Evolutionary conservation across 257 asterid species (phyloP).

Genomic region (Solanum phureja): DNA sequence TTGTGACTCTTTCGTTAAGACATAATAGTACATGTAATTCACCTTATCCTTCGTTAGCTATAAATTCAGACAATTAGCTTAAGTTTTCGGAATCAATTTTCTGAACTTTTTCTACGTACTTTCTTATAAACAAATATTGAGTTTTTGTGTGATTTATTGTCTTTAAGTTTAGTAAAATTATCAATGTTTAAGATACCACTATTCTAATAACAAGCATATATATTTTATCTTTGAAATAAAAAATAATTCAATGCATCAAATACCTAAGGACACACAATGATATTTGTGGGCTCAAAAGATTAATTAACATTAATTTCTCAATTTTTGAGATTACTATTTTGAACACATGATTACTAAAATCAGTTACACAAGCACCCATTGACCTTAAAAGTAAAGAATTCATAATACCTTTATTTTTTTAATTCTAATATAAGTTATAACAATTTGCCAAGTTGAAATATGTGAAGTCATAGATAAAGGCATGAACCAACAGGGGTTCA

Average conservation of each 20-base stretch:
- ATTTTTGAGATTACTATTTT: neutral
- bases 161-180: no score
- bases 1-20: neutral
- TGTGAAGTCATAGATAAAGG: neutral
- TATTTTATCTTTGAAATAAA: no score
- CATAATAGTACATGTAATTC: neutral
- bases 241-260: no score
- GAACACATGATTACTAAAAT: neutral
- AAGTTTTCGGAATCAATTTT: no score
- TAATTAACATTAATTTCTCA: neutral
- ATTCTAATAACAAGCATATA: no score
- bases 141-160: neutral
- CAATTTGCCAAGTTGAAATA: neutral
- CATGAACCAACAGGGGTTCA: neutral
- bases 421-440: neutral
- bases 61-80: no score
- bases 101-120: no score
- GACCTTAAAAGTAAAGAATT: neutral
- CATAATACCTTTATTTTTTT: neutral
- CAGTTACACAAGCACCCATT: neutral
- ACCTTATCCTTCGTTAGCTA: neutral
- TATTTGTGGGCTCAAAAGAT: neutral
- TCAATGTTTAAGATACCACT: no score
- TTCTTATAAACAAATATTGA: neutral
- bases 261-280: neutral